Percentiles rank a stretch among this genome's conserved stretches.
These are phyloP conservation scores for Aureobasidium lini DNA, from an alignment of 2,329 filamentous ascomycete genomes.

Conservation along the genomic window DNA sequence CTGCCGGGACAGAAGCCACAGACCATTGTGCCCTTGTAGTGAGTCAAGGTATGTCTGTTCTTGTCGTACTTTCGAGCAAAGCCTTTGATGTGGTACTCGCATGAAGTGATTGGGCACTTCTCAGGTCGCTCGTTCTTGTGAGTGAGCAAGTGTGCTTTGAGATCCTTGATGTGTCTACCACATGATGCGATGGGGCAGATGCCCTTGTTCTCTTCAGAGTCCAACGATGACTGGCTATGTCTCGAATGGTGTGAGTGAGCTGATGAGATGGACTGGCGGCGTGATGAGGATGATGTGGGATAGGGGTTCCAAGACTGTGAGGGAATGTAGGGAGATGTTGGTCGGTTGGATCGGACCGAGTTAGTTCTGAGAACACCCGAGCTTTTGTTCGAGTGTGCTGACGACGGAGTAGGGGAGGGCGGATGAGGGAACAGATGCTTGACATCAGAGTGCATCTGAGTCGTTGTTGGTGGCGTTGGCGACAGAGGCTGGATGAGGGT, in stretches of 20 bases:
- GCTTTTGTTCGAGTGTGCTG: slow-evolving; percentile 35
- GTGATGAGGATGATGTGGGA: slow-evolving; percentile 32
- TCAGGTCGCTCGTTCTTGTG: slow-evolving; percentile 86
- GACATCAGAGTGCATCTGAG: slow-evolving; percentile 32
- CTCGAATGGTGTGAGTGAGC: slow-evolving; percentile 58
- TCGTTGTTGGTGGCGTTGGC: slow-evolving; percentile 32
- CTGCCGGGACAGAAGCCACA: slow-evolving; percentile 90
- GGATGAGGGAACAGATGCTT: slow-evolving; percentile 38
- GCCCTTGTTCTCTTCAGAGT: slow-evolving; percentile 48
- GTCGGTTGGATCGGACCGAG: slow-evolving; percentile 28
- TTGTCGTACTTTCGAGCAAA: slow-evolving; percentile 96
- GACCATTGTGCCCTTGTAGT: slow-evolving; percentile 97
- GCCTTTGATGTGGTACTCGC: slow-evolving; percentile 86
- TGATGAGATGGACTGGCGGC: slow-evolving; percentile 63
- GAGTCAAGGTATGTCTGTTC: slow-evolving; percentile 86
- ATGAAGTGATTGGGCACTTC: slow-evolving; percentile 87
- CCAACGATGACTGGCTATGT: slow-evolving; percentile 41
- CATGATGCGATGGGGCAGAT: slow-evolving; percentile 79
- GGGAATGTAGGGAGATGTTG: slow-evolving; percentile 7
- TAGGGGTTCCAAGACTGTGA: slow-evolving; percentile 47
- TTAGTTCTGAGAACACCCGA: slow-evolving; percentile 59
- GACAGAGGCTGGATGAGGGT: slow-evolving; percentile 49
- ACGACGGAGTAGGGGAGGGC: slow-evolving; percentile 56
- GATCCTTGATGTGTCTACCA: slow-evolving; percentile 78
- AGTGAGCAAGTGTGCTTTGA: slow-evolving; percentile 91